Conservation (phyloP, 352 stramenopile species). For the Phytophthora sp. region DNA sequence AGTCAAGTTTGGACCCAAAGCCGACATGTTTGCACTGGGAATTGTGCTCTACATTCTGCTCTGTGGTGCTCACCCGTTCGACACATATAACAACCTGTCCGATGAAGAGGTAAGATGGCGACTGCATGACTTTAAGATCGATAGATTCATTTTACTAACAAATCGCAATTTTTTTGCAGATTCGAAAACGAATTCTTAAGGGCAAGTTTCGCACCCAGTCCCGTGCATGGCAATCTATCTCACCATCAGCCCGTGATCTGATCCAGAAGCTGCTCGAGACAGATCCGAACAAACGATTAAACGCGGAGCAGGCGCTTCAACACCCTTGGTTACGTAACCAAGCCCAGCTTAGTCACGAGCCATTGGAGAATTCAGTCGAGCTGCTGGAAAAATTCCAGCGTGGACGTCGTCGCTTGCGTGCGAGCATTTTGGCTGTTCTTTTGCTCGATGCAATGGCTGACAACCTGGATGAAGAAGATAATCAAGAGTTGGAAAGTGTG, state of each 20-base stretch:
- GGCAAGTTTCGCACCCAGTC: conserved; percentile 78
- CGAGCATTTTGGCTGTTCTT: conserved; percentile 82
- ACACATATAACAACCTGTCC: conserved; percentile 86
- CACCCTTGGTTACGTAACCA: conserved; percentile 77
- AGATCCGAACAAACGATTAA: conserved; percentile 71
- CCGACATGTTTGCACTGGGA: conserved; percentile 85
- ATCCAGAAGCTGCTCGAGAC: conserved; percentile 76
- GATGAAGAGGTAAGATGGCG: conserved; percentile 66
- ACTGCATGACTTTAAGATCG: not conserved
- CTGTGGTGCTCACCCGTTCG: conserved; percentile 85
- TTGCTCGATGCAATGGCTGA: conserved; percentile 64
- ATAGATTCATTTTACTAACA: conserved; percentile 4
- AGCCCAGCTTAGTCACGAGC: conserved; percentile 56
- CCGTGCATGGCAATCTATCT: conserved; percentile 78
- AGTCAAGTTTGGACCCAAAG: conserved; percentile 71
- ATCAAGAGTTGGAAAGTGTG: conserved; percentile 41
- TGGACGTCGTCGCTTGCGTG: conserved; percentile 72
- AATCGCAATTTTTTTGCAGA: conserved; percentile 40
- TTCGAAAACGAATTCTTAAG: conserved; percentile 79
- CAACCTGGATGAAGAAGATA: conserved; percentile 44
- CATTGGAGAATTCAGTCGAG: conserved; percentile 73
- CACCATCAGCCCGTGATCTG: conserved; percentile 62
- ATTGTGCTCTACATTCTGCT: conserved; percentile 87
- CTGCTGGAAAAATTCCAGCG: conserved; percentile 83
- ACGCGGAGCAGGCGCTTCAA: conserved; percentile 62